Conservation (phyloP, 768 basidiomycete genomes). For the Hypholoma fasciculare region DNA sequence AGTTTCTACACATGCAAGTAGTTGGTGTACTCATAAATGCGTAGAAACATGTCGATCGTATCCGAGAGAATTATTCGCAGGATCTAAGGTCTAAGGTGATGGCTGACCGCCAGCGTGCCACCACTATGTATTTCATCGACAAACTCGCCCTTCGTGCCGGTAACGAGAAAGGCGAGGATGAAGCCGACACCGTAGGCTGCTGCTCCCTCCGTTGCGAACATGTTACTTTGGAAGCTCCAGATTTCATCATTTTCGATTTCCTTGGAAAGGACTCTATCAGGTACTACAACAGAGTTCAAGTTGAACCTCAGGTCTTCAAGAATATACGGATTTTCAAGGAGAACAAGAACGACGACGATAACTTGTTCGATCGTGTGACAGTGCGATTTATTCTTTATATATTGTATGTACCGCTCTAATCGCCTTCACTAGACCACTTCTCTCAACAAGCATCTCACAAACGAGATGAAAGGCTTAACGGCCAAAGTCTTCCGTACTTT, state of each 20-base stretch:
- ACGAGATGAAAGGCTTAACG: slow-evolving; percentile 96
- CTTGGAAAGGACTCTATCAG: slow-evolving; percentile 99
- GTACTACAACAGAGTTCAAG: slow-evolving; percentile 89
- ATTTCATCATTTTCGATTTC: slow-evolving; percentile 93
- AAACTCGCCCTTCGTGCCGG: slow-evolving; percentile 95
- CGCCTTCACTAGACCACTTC: slow-evolving; percentile 59
- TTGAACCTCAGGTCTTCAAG: slow-evolving; percentile 94
- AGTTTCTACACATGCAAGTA: neutral
- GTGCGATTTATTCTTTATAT: slow-evolving; percentile 45
- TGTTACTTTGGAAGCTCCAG: slow-evolving; percentile 86
- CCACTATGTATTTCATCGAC: slow-evolving; percentile 99
- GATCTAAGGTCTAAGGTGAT: slow-evolving; percentile 91
- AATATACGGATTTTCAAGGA: slow-evolving; percentile 98
- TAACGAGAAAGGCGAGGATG: slow-evolving; percentile 99
- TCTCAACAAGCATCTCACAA: slow-evolving; percentile 89
- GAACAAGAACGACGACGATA: slow-evolving; percentile 84
- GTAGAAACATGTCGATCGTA: slow-evolving; percentile 87
- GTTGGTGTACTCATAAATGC: slow-evolving; percentile 1
- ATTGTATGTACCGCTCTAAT: slow-evolving; percentile 17
- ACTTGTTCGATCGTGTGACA: slow-evolving; percentile 92
- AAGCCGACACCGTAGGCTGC: slow-evolving; percentile 98
- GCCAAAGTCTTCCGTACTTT: slow-evolving; percentile 99
- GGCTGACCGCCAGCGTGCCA: slow-evolving; percentile 96
- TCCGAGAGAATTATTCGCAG: slow-evolving; percentile 83
- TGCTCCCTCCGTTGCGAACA: slow-evolving; percentile 98